Conservation (phyloP, 2,329 filamentous ascomycete genomes). For the Magnaporthiopsis rhizophila region DNA sequence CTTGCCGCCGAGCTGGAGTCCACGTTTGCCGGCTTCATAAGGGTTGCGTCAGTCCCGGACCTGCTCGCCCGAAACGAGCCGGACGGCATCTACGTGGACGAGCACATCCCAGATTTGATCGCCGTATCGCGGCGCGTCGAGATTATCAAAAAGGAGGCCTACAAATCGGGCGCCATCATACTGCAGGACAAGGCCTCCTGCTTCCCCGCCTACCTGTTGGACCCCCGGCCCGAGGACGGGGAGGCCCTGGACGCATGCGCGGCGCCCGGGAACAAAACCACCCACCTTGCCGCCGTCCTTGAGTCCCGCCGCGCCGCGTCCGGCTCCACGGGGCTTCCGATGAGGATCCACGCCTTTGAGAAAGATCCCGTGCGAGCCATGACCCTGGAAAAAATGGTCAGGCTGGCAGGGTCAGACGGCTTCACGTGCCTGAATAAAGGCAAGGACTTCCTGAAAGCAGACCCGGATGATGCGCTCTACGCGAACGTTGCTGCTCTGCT, state of each 20-base stretch:
- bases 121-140: constrained; percentile 67
- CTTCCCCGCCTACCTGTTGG: constrained; percentile 83
- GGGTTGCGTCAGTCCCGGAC: constrained; percentile 46
- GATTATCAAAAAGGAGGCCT: constrained; percentile 65
- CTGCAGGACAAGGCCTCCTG: constrained; percentile 96
- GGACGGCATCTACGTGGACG: constrained; percentile 56
- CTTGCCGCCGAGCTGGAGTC: constrained; percentile 64
- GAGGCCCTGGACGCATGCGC: constrained; percentile 89
- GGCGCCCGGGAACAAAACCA: constrained; percentile 96
- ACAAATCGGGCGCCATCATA: constrained; percentile 70
- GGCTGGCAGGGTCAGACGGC: constrained; percentile 60
- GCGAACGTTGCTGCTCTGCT: constrained; percentile 70
- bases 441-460: constrained; percentile 73
- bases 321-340: neutral
- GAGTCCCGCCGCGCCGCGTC: constrained; percentile 19
- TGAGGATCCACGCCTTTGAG: constrained; percentile 54
- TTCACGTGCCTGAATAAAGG: constrained; percentile 62
- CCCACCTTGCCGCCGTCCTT: constrained; percentile 76
- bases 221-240: constrained; percentile 58
- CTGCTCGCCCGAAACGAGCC: constrained; percentile 33
- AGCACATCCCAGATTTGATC: constrained; percentile 74
- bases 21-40: constrained; percentile 60
- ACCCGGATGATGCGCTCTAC: constrained; percentile 56
- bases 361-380: constrained; percentile 63
- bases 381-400: constrained; percentile 79